Evolutionary conservation across 108 stramenopile genomes (phyloP).

Genomic region (Nannochloropsis gaditana): DNA sequence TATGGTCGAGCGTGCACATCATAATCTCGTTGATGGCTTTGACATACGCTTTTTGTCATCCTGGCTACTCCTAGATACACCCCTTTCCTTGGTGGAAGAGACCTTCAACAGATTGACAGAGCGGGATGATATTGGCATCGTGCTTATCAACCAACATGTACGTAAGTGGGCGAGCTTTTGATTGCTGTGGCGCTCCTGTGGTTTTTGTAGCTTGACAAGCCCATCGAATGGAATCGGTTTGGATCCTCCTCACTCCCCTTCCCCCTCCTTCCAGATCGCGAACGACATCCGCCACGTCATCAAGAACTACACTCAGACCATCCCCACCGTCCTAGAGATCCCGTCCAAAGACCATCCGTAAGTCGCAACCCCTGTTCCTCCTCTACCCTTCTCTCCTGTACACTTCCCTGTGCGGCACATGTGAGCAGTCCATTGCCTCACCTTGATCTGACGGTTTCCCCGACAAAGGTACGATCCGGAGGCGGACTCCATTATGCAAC

Average conservation of each 20-base stretch:
- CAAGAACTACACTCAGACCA: conserved; percentile 30
- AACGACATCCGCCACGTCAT: conserved; percentile 32
- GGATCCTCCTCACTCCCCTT: neutral
- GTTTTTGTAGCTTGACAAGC: too few species aligned
- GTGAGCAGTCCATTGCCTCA: neutral
- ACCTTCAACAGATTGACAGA: conserved; percentile 20
- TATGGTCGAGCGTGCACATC: too few species aligned
- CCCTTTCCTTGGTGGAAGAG: conserved; percentile 23
- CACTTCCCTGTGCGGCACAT: neutral
- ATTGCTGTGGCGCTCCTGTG: too few species aligned
- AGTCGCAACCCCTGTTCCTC: neutral
- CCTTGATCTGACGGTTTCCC: neutral
- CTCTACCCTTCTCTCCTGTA: neutral
- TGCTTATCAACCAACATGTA: conserved; percentile 39
- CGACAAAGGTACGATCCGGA: conserved; percentile 24
- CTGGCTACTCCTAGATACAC: conserved; percentile 26
- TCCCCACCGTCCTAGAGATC: conserved; percentile 36
- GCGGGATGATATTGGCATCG: conserved; percentile 32
- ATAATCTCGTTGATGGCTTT: too few species aligned
- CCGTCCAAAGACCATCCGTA: conserved; percentile 35
- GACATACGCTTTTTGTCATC: neutral
- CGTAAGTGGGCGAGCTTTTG: neutral
- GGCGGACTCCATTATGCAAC: conserved; percentile 40
- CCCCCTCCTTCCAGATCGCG: conserved; percentile 19
- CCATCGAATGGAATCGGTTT: neutral